phyloP scores from a whole-genome alignment of 805 yeast genomes.

The Starmerella geochares region DNA sequence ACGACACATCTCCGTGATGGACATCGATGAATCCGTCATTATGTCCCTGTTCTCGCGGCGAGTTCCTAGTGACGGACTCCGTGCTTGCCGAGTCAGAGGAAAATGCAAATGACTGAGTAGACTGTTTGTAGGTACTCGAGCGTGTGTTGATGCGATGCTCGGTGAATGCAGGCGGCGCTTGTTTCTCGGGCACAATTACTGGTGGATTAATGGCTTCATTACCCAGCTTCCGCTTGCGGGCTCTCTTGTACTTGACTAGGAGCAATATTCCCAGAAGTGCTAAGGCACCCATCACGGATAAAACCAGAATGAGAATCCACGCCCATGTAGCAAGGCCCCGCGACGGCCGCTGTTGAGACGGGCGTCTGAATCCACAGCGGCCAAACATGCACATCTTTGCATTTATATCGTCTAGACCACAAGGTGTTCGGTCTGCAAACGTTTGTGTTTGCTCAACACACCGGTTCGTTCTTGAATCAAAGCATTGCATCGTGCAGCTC shows the following conservation, averaged over 20 bases:
- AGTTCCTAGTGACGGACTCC: too few relatives aligned
- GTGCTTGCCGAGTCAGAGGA: not conserved
- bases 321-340: not conserved
- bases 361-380: not conserved
- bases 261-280: not conserved
- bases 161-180: not conserved
- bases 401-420: not conserved
- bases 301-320: not conserved
- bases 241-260: not conserved
- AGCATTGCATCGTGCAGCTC: slow-evolving; percentile 10
- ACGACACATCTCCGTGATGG: not conserved
- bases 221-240: not conserved
- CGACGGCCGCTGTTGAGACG: not conserved
- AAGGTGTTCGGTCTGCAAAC: slow-evolving; percentile 11
- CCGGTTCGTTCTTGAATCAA: not conserved
- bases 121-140: not conserved
- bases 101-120: not conserved
- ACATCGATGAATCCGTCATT: too few relatives aligned
- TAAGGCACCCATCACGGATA: not conserved
- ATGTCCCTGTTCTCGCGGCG: too few relatives aligned
- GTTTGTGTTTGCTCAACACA: not conserved
- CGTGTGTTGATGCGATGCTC: too few relatives aligned
- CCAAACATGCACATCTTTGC: not conserved
- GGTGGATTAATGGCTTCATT: not conserved
- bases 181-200: not conserved